Conservation (phyloP, 2,329 filamentous ascomycete genomes). For the Botryosphaeria dothidea region DNA sequence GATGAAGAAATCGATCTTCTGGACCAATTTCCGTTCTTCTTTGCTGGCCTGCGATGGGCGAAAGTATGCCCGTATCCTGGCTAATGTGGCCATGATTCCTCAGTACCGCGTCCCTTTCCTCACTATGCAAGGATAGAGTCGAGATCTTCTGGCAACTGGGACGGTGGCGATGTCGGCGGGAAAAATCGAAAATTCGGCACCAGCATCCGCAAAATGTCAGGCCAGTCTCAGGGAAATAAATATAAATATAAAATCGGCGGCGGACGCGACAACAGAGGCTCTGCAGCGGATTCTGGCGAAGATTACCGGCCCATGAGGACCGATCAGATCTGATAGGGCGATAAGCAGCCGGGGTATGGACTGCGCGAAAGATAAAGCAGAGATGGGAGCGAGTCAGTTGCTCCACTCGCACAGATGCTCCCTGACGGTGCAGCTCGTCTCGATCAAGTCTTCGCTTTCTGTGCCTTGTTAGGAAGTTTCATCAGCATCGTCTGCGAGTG, state of each 20-base stretch:
- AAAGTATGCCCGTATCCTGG: conserved; percentile 28
- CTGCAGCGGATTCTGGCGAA: background rate
- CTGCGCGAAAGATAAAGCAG: background rate
- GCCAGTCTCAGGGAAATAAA: background rate
- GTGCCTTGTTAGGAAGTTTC: background rate
- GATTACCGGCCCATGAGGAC: background rate
- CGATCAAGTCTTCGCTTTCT: background rate
- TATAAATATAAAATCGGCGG: background rate
- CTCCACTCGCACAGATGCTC: conserved; percentile 2
- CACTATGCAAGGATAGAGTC: background rate
- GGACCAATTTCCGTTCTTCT: conserved; percentile 50
- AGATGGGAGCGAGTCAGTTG: conserved; percentile 3
- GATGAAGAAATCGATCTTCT: conserved; percentile 66
- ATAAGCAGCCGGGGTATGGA: conserved; percentile 8
- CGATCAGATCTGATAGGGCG: conserved; percentile 11
- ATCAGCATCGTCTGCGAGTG: background rate
- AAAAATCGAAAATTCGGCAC: conserved; percentile 9
- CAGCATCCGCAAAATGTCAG: background rate
- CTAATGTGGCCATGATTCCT: conserved; percentile 3
- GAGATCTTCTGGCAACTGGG: background rate
- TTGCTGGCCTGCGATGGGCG: conserved; percentile 36
- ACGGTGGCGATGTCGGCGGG: background rate
- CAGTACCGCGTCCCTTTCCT: background rate
- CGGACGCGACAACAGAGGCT: background rate
- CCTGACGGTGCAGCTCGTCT: background rate